Base-by-base conservation (phyloP, 768 basidiomycete genomes). In the Lactarius quietus region DNA sequence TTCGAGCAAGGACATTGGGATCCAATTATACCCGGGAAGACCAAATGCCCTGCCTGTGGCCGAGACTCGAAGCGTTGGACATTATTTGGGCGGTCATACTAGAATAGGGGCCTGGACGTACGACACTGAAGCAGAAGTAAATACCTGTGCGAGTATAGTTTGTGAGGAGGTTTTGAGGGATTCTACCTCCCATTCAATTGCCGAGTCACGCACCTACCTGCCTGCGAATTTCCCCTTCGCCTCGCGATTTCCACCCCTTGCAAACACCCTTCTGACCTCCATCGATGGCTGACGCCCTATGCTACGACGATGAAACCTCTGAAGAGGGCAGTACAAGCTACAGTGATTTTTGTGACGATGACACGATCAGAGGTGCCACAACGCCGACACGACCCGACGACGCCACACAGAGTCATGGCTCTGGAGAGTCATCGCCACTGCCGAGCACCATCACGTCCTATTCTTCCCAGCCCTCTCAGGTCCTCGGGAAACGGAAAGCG, bases 51-150 rank as follows among this genome's bases (percentile, higher is more conserved):
- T 61, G 92, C 85, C 15, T 99, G 97, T 75, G 91, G 89, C 35
- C 80, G 83, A 67, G 86, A 91, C 72, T 92, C 95, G 62, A 98
- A 97, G 80, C 84, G 91, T 71, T 98, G 95, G 95, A 95, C 95
- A 69, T 81, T 99, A 84, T 99, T 98, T 77, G 97, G 97, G 43
- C 82, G 93, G 70, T 90, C 89, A 26, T 93, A 93, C 73, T 93
- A 68, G 66, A 60, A 39, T 29, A 31, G 28, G 53, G 35, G 15
- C 6, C 36, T 10, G 53, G 35, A 10, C 6, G 28, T 10, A 36
- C 29, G 43, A 26, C 14, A 18, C 33, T 31, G 64, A 59, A 60
- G 57, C 36, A 58, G 57, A 33, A 60, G 57, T 48, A 58, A 48
- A 33, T 63, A 61, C 15, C 26, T 23, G 48, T 53, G 52, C 45